Evolutionary conservation across 805 yeast species (phyloP).

Genomic region (Candida tibetensis): DNA sequence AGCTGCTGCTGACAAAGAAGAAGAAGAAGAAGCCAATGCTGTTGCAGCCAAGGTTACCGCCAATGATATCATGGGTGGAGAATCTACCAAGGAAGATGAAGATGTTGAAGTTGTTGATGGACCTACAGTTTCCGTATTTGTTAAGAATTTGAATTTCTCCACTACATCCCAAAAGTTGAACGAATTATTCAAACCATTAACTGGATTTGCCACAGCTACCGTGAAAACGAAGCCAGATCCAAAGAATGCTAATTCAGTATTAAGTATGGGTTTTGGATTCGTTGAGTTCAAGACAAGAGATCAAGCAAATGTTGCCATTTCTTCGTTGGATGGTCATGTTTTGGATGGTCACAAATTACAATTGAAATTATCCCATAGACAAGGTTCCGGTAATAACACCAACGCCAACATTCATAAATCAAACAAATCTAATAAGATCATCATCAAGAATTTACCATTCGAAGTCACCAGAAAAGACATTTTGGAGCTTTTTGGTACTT

Average conservation of each 20-base stretch:
- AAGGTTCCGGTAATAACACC: constrained; percentile 34
- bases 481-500: constrained; percentile 88
- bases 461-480: constrained; percentile 92
- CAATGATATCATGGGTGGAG: constrained; percentile 41
- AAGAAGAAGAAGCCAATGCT: constrained; percentile 28
- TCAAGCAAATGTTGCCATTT: constrained; percentile 74
- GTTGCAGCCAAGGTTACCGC: constrained; percentile 47
- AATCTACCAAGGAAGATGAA: constrained; percentile 22
- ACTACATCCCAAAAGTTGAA: constrained; percentile 61
- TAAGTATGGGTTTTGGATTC: constrained; percentile 97
- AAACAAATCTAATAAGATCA: constrained; percentile 66
- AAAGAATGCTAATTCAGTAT: constrained; percentile 57
- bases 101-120: constrained; percentile 51
- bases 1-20: constrained; percentile 15
- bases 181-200: constrained; percentile 61
- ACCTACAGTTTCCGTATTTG: constrained; percentile 83
- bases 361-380: constrained; percentile 83
- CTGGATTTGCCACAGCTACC: constrained; percentile 79
- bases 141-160: constrained; percentile 86
- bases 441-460: constrained; percentile 95
- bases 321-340: constrained; percentile 67
- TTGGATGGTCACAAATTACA: constrained; percentile 90
- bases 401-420: constrained; percentile 24
- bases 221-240: constrained; percentile 89
- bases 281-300: constrained; percentile 81